Percentiles rank a stretch among this genome's conserved stretches.
These are phyloP conservation scores for Epichloe festucae DNA, from an alignment of 2,329 filamentous ascomycete species.

Conservation along the genomic window DNA sequence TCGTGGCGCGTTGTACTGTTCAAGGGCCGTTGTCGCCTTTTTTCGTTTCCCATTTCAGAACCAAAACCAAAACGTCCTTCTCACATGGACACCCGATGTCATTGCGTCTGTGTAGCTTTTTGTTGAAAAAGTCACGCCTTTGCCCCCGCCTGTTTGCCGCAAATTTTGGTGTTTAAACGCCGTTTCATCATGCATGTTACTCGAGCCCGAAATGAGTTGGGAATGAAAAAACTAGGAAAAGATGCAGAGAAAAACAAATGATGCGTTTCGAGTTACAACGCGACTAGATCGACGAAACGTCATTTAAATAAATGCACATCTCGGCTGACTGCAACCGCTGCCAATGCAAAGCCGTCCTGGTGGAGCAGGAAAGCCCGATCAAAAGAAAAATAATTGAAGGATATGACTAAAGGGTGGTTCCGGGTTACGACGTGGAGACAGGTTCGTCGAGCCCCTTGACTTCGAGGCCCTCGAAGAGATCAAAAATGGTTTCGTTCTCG, in stretches of 20 bases:
- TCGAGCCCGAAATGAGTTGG: neutral
- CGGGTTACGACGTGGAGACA: slow-evolving; percentile 5
- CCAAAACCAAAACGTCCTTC: neutral
- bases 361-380: slow-evolving; percentile 5
- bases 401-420: neutral
- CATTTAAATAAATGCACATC: slow-evolving; percentile 7
- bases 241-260: slow-evolving; percentile 3
- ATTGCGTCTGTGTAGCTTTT: slow-evolving; percentile 21
- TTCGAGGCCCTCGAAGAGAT: slow-evolving; percentile 66
- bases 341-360: slow-evolving; percentile 6
- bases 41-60: neutral
- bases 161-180: slow-evolving; percentile 5
- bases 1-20: slow-evolving; percentile 7
- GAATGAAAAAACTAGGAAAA: slow-evolving; percentile 11
- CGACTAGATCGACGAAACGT: neutral
- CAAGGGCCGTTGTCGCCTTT: slow-evolving; percentile 4
- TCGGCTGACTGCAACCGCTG: slow-evolving; percentile 4
- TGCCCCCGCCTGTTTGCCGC: slow-evolving; percentile 9
- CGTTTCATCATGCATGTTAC: slow-evolving; percentile 5
- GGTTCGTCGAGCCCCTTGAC: slow-evolving; percentile 48
- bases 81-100: neutral
- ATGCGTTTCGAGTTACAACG: neutral
- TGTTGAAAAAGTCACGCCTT: slow-evolving; percentile 27
- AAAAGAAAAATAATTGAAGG: neutral
- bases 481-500: slow-evolving; percentile 66